These are phyloP conservation scores for Suhomyces coccinellae DNA, from an alignment of 1,139 yeast genomes.

Conservation along the genomic window DNA sequence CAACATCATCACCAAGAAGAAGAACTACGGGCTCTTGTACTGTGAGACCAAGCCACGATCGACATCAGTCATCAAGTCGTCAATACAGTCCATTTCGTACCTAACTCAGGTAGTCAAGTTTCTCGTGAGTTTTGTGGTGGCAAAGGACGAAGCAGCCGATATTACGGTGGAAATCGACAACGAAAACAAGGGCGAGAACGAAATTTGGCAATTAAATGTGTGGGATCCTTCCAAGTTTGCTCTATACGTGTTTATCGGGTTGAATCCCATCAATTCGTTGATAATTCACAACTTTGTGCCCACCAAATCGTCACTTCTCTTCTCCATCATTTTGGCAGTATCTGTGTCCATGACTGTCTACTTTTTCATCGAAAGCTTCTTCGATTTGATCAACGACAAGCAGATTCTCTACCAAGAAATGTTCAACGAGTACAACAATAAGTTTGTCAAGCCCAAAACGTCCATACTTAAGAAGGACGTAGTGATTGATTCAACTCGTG, in stretches of 20 bases:
- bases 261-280: slow-evolving; percentile 56
- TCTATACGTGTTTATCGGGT: slow-evolving; percentile 40
- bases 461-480: slow-evolving; percentile 60
- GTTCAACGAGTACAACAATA: slow-evolving; percentile 61
- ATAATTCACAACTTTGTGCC: slow-evolving; percentile 35
- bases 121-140: slow-evolving; percentile 4
- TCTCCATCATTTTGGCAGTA: slow-evolving; percentile 19
- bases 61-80: slow-evolving; percentile 34
- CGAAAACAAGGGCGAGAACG: slow-evolving; percentile 25
- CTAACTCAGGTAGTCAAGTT: slow-evolving; percentile 3
- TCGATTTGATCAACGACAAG: slow-evolving; percentile 55
- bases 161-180: slow-evolving; percentile 12
- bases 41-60: slow-evolving; percentile 36
- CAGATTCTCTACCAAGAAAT: slow-evolving; percentile 61
- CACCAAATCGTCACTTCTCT: slow-evolving; percentile 28
- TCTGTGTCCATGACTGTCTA: slow-evolving; percentile 42
- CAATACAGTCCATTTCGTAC: slow-evolving; percentile 17
- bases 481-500: slow-evolving; percentile 59
- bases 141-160: slow-evolving; percentile 6
- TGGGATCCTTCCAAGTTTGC: slow-evolving; percentile 29
- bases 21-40: slow-evolving; percentile 44
- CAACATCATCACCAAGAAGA: slow-evolving; percentile 31
- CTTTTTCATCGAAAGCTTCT: slow-evolving; percentile 44
- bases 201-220: slow-evolving; percentile 54
- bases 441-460: slow-evolving; percentile 63